Base-by-base conservation (phyloP, 225 moss, liverwort and hornwort species). In the Straminergon stramineum region DNA sequence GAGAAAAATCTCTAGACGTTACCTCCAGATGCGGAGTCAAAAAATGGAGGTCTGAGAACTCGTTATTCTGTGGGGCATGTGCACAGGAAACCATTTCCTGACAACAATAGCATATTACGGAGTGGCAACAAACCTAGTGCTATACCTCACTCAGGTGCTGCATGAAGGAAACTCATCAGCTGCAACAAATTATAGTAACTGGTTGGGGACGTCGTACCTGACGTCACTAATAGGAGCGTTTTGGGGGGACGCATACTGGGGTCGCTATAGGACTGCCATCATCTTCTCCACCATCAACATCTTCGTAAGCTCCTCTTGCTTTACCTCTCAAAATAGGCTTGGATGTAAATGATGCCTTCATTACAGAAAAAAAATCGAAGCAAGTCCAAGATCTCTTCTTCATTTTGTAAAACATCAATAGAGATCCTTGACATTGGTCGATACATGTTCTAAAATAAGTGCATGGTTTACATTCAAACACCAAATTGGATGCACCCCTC, bases 191-290 rank as follows among this genome's bases (percentile, higher is more conserved):
- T 95, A 95, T 12, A 96, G 94, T 80, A 95, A 96, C 63, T 96
- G 94, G 95, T 91, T 95, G 76, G 96, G 96, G 39, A 96, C 96
- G 19, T 93, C 93, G 58, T 96, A 85, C 90, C 90, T 96, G 85
- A 96, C 94, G 32, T 97, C 98, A 57, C 93, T 98, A 10, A 90
- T 98, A 39, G 97, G 95, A 83, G 98, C 97, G 15, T 97, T 95
- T 91, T 66, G 94, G 31, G 96, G 97, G 7, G 98, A 98, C 83
- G 95, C 95, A 35, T 98, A 93, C 87, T 95, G 93, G 97, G 98
- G 98, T 51, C 96, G 95, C 31, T 98, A 95, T 63, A 82, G 92
- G 90, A 96, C 97, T n/a, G 95, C 96, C 64, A 85, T 95, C 90
- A 86, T 93, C 39, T 96, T 95, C 88, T 94, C 93, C 92, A 63